phyloP scores from a whole-genome alignment of 805 yeast genomes.

The Wickerhamiella bombiphila region DNA sequence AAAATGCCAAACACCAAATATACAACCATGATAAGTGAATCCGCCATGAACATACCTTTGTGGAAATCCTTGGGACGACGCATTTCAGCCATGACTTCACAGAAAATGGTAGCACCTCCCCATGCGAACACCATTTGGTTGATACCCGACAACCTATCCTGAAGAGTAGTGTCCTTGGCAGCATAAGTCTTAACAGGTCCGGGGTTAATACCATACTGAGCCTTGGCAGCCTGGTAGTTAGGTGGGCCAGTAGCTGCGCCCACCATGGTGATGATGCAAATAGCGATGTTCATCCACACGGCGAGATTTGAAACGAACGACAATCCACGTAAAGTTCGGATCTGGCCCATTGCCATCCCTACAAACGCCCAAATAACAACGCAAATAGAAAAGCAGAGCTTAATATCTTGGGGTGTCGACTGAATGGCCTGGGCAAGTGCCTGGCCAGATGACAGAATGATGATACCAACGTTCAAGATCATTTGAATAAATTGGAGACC shows the following conservation, averaged over 20 bases:
- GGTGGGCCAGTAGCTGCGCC: slow-evolving; percentile 25
- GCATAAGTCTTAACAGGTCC: slow-evolving; percentile 3
- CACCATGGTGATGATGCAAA: slow-evolving; percentile 33
- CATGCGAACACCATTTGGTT: slow-evolving; percentile 35
- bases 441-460: slow-evolving; percentile 30
- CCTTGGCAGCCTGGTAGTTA: slow-evolving; percentile 18
- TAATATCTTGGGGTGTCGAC: slow-evolving; percentile 9
- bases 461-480: slow-evolving; percentile 31
- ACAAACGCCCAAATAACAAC: slow-evolving; percentile 31
- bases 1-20: slow-evolving; percentile 32
- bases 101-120: slow-evolving; percentile 38
- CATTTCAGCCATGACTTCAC: slow-evolving; percentile 37
- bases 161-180: slow-evolving; percentile 1
- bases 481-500: slow-evolving; percentile 30
- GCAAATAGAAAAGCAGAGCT: slow-evolving; percentile 29
- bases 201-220: slow-evolving; percentile 2
- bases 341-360: slow-evolving; percentile 32
- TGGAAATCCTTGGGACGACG: slow-evolving; percentile 34
- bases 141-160: slow-evolving; percentile 15
- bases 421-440: slow-evolving; percentile 27
- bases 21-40: slow-evolving; percentile 26
- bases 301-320: slow-evolving; percentile 32
- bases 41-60: slow-evolving; percentile 33
- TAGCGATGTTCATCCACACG: slow-evolving; percentile 34
- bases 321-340: slow-evolving; percentile 27